Conservation (phyloP, 2,329 filamentous ascomycete genomes). For the Alternaria brassicae region DNA sequence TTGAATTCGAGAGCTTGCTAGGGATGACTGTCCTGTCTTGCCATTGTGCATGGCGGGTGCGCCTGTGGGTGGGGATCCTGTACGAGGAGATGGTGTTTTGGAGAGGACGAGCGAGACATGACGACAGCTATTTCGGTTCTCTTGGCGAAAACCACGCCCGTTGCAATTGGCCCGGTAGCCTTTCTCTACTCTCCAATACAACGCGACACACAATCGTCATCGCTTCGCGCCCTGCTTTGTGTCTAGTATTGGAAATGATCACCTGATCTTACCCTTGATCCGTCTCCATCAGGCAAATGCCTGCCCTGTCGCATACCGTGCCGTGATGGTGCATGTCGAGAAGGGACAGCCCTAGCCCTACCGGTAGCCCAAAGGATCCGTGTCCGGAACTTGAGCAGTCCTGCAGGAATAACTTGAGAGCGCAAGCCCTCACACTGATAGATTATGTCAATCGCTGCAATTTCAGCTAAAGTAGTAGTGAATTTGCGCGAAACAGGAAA, state of each 20-base stretch:
- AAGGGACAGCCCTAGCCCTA: neutral
- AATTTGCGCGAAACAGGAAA: neutral
- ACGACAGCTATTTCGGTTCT: neutral
- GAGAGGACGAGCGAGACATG: neutral
- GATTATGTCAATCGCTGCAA: neutral
- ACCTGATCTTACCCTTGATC: neutral
- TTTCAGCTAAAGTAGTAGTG: neutral
- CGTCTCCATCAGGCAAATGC: neutral
- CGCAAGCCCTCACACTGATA: neutral
- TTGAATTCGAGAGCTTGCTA: neutral
- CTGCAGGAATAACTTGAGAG: neutral
- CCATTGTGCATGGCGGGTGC: neutral
- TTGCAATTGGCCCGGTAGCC: neutral
- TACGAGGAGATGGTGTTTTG: neutral
- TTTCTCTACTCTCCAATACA: neutral
- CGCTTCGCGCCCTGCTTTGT: neutral
- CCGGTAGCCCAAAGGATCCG: neutral
- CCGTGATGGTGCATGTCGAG: neutral
- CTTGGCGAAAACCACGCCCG: neutral
- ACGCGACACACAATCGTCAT: neutral
- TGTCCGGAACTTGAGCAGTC: too few species aligned
- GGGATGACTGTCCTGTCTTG: neutral
- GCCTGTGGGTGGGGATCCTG: neutral
- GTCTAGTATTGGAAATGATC: neutral
- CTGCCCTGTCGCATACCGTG: neutral